A percentile compares a stretch with the other conserved stretches of the same genome.
Evolutionary conservation across 148 eudicot genomes (phyloP).

Genomic region (Nyssa sinensis): DNA sequence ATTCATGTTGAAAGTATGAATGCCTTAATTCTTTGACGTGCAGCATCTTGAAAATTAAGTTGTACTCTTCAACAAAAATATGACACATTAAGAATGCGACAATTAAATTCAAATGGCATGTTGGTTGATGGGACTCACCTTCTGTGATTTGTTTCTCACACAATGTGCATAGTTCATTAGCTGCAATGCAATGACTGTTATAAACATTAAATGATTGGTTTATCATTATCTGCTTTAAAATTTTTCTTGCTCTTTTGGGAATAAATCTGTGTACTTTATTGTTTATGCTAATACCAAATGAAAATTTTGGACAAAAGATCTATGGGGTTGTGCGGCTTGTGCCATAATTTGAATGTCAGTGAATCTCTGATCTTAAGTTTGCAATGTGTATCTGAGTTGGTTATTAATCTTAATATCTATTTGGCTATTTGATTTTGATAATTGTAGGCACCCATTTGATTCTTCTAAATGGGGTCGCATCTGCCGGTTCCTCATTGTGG

Average conservation of each 20-base stretch:
- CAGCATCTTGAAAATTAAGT: neutral
- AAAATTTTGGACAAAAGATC: too few species aligned
- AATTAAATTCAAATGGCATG: neutral
- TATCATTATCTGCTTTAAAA: neutral
- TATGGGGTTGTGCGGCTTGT: neutral
- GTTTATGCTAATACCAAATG: too few species aligned
- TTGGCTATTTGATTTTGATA: slow-evolving; percentile 13
- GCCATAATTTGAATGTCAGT: neutral
- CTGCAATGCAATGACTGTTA: neutral
- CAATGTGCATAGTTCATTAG: neutral
- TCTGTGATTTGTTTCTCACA: neutral
- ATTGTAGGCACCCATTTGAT: slow-evolving; percentile 92
- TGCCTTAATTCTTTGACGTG: neutral
- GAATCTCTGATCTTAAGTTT: slow-evolving; percentile 6
- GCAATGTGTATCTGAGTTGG: neutral
- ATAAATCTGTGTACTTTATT: neutral
- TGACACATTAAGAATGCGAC: neutral
- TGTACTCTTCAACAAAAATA: neutral
- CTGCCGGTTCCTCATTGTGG: slow-evolving; percentile 62
- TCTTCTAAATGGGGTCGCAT: slow-evolving; percentile 98
- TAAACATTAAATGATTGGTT: neutral
- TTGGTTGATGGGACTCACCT: neutral
- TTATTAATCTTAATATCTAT: neutral
- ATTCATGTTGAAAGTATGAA: neutral
- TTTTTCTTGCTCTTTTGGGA: neutral